Evolutionary conservation across 2,329 filamentous ascomycete genomes (phyloP), one percentile per base, ranked within the genome.

Genomic region (Cladobotryum protrusum): DNA sequence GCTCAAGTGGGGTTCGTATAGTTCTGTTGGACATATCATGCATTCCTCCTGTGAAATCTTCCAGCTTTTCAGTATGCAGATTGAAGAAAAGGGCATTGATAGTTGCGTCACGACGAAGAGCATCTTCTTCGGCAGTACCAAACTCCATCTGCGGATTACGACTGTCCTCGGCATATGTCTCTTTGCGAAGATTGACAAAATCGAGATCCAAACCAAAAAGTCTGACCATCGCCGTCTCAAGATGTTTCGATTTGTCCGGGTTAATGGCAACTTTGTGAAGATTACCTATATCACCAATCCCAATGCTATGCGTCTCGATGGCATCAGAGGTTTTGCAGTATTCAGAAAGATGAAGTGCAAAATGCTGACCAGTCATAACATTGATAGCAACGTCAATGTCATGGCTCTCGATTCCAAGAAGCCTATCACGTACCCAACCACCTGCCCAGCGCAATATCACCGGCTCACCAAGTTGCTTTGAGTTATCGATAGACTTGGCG

Each of bases 81-180:
- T 97, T 97, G 74, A 93, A 97, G 70, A 97, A 97, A 55, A 99
- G 80, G 19, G 93, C 89, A 65, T 99, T 99, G 54, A 97, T 83
- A 0, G 90, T 96, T 18, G 92, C 91, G 72, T 99, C 92, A 43
- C 92, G 83, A 18, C 92, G 83, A 57, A 90, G 65, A 2, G 92
- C 92, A 68, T 99, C 92, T 67, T 99, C 90, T 63, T 87, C 79
- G 1, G 92, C 85, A 0, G 89, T 96, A 5, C 92, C 93, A 67
- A 96, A 96, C 64, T 96, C 90, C 78, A 97, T 87, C 59, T 89
- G 78, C 1, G 92, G 92, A 60, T 95, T 96, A 34, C 93, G 82
- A 62, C 88, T 95, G 52, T 93, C 83, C n/a, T 89, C 85, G 1
- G 84, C 79, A 60, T 97, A 97, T 1, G 86, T 91, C 70, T 97